Percentiles rank a stretch among this genome's conserved stretches.
Conservation (phyloP, 352 stramenopile genomes). For the Phytophthora niederhauseri region DNA sequence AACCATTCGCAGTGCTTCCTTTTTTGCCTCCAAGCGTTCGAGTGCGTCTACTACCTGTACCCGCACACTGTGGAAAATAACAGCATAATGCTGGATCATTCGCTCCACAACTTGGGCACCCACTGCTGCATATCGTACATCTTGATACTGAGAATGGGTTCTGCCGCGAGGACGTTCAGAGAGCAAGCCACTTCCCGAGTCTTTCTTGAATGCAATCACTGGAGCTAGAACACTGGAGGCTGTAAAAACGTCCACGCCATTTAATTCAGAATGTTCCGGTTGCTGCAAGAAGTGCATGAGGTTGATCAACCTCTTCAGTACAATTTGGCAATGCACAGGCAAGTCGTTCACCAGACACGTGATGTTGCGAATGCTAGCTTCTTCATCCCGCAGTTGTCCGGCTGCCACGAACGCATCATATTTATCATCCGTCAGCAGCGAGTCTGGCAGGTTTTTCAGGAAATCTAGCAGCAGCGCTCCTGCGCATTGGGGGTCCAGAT, state of each 20-base stretch:
- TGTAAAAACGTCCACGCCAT: conserved; percentile 70
- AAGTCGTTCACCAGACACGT: conserved; percentile 82
- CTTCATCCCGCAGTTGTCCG: conserved; percentile 70
- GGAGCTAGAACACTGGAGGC: conserved; percentile 69
- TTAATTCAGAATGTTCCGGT: conserved; percentile 60
- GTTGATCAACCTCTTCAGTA: conserved; percentile 72
- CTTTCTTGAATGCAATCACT: conserved; percentile 82
- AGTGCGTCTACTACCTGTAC: conserved; percentile 68
- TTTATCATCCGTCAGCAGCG: conserved; percentile 76
- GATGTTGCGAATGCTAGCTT: conserved; percentile 79
- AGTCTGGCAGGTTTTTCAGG: conserved; percentile 76
- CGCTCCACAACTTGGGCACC: conserved; percentile 77
- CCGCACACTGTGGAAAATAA: conserved; percentile 78
- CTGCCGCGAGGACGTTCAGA: conserved; percentile 48
- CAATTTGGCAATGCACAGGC: conserved; percentile 67
- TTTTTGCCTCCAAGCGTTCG: conserved; percentile 68
- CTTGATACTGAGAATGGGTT: conserved; percentile 67
- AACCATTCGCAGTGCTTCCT: conserved; percentile 61
- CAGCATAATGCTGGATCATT: conserved; percentile 79
- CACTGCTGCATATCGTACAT: conserved; percentile 76
- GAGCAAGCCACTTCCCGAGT: conserved; percentile 42
- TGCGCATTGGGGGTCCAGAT: conserved; percentile 70
- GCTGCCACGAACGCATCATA: conserved; percentile 85
- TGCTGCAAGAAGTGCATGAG: conserved; percentile 73
- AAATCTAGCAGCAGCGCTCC: conserved; percentile 81